Evolutionary conservation across 2,329 filamentous ascomycete genomes (phyloP).

Genomic region (Penicillium sp.): DNA sequence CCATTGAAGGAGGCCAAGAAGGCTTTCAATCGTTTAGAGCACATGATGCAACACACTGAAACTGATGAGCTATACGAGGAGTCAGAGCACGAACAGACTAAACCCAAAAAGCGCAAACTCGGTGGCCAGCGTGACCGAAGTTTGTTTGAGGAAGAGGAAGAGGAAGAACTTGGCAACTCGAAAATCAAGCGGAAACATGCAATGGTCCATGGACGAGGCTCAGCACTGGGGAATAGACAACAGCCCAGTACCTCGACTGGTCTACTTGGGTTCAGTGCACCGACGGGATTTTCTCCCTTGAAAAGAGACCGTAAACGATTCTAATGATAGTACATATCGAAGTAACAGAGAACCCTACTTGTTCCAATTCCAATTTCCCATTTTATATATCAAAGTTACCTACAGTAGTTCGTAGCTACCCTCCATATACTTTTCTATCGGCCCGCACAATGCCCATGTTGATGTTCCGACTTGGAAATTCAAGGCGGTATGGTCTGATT

Average conservation of each 20-base stretch:
- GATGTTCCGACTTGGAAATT: neutral
- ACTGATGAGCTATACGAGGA: slow-evolving; percentile 19
- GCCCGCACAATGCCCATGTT: neutral
- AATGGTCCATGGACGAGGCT: slow-evolving; percentile 22
- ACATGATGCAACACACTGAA: slow-evolving; percentile 16
- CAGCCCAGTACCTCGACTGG: slow-evolving; percentile 11
- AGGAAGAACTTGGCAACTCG: slow-evolving; percentile 20
- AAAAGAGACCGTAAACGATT: slow-evolving; percentile 61
- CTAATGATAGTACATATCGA: slow-evolving; percentile 10
- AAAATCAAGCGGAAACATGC: slow-evolving; percentile 28
- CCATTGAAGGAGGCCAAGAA: slow-evolving; percentile 6
- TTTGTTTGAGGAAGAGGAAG: slow-evolving; percentile 64
- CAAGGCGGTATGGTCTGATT: slow-evolving; percentile 3
- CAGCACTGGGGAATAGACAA: slow-evolving; percentile 17
- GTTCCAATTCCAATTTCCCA: neutral
- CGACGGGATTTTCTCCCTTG: slow-evolving; percentile 65
- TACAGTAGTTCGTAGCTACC: too few species aligned
- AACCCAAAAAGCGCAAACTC: slow-evolving; percentile 70
- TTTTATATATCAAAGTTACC: neutral
- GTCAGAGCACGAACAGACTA: slow-evolving; percentile 34
- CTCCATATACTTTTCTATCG: too few species aligned
- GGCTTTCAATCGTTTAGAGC: slow-evolving; percentile 1
- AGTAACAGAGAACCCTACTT: neutral
- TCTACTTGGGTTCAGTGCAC: slow-evolving; percentile 42
- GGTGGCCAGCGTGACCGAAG: slow-evolving; percentile 59